These are phyloP conservation scores for Solanum piurae DNA, from an alignment of 257 asterid species.

Conservation along the genomic window DNA sequence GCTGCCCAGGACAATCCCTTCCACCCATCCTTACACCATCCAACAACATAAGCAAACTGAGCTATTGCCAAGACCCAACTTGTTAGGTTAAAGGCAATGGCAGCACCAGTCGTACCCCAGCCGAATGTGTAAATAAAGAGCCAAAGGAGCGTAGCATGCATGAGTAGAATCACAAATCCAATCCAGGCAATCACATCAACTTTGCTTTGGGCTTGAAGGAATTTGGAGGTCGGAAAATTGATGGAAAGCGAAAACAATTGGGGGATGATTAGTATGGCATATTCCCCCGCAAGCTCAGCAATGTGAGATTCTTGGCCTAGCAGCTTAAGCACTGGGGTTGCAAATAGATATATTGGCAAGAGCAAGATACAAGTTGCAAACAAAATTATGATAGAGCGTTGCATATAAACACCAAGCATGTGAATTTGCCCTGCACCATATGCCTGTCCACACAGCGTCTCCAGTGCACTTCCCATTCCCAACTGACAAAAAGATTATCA, in stretches of 20 bases:
- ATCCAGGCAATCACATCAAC: conserved; percentile 58
- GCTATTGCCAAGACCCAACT: conserved; percentile 40
- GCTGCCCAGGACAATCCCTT: conserved; percentile 57
- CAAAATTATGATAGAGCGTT: conserved; percentile 62
- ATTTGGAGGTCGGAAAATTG: conserved; percentile 59
- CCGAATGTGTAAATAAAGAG: conserved; percentile 34
- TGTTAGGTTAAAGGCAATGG: conserved; percentile 45
- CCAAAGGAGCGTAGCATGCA: conserved; percentile 52
- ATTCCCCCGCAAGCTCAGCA: conserved; percentile 53
- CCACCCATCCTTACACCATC: conserved; percentile 92
- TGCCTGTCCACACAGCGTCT: conserved; percentile 86
- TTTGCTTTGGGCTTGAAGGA: conserved; percentile 83
- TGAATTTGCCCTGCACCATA: conserved; percentile 78
- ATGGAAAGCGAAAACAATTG: conserved; percentile 54
- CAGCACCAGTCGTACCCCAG: conserved; percentile 64
- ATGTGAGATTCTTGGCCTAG: conserved; percentile 55
- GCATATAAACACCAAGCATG: conserved; percentile 84
- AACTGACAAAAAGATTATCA: conserved; percentile 32
- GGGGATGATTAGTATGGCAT: conserved; percentile 49
- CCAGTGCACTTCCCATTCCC: conserved; percentile 96
- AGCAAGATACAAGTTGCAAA: conserved; percentile 36
- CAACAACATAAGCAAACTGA: conserved; percentile 54
- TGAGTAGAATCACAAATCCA: conserved; percentile 22
- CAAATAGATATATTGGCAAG: conserved; percentile 58
- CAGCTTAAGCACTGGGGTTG: conserved; percentile 58